phyloP scores from a whole-genome alignment of 345 rosid species.

The Citrus hindsii region DNA sequence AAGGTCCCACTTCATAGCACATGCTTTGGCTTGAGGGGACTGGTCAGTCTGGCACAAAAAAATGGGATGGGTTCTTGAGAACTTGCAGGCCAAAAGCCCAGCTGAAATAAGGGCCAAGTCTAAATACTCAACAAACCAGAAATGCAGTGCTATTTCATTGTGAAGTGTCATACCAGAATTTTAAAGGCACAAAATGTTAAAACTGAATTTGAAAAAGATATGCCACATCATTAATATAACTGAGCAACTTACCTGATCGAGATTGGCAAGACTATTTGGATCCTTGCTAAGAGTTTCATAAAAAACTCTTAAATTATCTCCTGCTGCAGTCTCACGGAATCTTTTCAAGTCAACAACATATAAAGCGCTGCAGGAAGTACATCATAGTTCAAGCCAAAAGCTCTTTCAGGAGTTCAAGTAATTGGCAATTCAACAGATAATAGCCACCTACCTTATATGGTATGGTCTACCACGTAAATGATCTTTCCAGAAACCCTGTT shows the following conservation, averaged over 20 bases:
- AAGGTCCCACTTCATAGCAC: not conserved
- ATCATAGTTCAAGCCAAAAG: slow-evolving; percentile 22
- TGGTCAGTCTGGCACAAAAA: not conserved
- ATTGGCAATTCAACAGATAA: slow-evolving; percentile 7
- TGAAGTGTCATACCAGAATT: not conserved
- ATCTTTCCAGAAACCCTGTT: slow-evolving; percentile 98
- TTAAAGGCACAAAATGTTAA: not conserved
- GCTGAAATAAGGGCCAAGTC: not conserved
- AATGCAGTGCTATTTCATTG: no score
- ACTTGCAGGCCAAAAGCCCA: not conserved
- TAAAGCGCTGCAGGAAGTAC: slow-evolving; percentile 64
- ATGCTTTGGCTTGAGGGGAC: not conserved
- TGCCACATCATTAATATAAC: not conserved
- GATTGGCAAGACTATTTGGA: slow-evolving; percentile 95
- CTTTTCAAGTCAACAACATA: slow-evolving; percentile 92
- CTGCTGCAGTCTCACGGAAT: slow-evolving; percentile 96
- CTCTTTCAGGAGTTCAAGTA: not conserved
- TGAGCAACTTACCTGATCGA: slow-evolving; percentile 67
- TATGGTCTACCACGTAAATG: slow-evolving; percentile 89
- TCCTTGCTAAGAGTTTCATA: slow-evolving; percentile 99
- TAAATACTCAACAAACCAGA: not conserved
- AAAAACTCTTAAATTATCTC: slow-evolving; percentile 92
- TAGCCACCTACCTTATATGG: slow-evolving; percentile 77
- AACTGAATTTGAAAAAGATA: not conserved
- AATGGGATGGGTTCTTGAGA: not conserved